Evolutionary conservation across 805 yeast genomes (phyloP), one percentile per base, ranked within the genome.

Genomic region (Barnettozyma sucrosica): DNA sequence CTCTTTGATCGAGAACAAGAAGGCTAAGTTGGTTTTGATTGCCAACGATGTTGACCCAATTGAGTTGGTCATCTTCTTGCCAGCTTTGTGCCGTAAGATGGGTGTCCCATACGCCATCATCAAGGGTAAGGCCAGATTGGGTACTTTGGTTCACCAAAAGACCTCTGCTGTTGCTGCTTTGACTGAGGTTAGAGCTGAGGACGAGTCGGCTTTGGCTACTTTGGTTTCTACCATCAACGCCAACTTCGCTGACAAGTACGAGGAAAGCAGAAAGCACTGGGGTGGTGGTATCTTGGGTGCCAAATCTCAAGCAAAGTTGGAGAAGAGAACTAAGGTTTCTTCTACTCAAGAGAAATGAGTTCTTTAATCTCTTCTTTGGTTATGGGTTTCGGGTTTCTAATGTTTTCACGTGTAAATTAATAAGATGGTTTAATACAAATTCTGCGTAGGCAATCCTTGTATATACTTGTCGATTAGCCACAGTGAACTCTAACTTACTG

Each of bases 11-110:
- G 99, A 92, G 83, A 88, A 89, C 95, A 93, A 92, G 86, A 92
- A 92, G 84, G 95, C 97, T 62, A 88, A 89, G 77, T 82, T 92
- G 66, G 97, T 92, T 56, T 82, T 92, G 74, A 92, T 92, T 67
- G 98, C 99, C 72, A 85, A 92, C 80, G 99, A 92, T 65, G 99
- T 92, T 66, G 99, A 92, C 81, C 99, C 99, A 69, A 87, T 92
- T 69, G 99, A 92, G 80, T 81, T 92, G 70, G 98, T 92, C 62
- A 79, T 92, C 67, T 92, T 88, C 85, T 79, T 92, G 66, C 99
- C 99, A 70, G 97, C 99, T 75, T 82, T 92, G 70, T 92, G 97
- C 81, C 89, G 92, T 80, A 93, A 93, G 85, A 83, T 92, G 95
- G 98, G 97, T 78, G 90, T 93, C 59, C 98, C 99, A 72, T 90